A percentile compares a stretch with the other conserved stretches of the same genome.
phyloP scores from a whole-genome alignment of 352 stramenopile genomes.

The Pythium aristosporum region DNA sequence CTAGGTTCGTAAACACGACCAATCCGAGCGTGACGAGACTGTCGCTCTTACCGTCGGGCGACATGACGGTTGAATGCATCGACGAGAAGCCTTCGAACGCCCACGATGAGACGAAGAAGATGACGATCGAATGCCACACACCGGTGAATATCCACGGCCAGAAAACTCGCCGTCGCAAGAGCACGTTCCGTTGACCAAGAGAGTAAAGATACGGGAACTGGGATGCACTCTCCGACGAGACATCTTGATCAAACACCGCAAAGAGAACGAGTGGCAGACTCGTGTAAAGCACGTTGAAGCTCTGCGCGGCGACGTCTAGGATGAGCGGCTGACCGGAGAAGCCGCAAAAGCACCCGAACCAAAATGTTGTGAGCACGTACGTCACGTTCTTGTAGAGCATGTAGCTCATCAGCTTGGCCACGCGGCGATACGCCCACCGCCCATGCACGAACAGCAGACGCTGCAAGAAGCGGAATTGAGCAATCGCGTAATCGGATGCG shows the following conservation, averaged over 20 bases:
- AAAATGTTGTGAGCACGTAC: slow-evolving; percentile 82
- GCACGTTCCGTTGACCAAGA: slow-evolving; percentile 65
- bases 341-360: slow-evolving; percentile 77
- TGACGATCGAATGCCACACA: slow-evolving; percentile 80
- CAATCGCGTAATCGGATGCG: slow-evolving; percentile 91
- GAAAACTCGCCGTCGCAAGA: slow-evolving; percentile 63
- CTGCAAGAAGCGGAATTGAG: slow-evolving; percentile 93
- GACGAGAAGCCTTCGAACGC: slow-evolving; percentile 34
- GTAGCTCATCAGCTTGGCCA: slow-evolving; percentile 92
- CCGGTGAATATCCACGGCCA: slow-evolving; percentile 83
- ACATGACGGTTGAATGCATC: slow-evolving; percentile 35
- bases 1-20: slow-evolving; percentile 79
- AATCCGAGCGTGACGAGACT: slow-evolving; percentile 69
- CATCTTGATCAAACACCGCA: slow-evolving; percentile 75
- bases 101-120: slow-evolving; percentile 81
- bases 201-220: slow-evolving; percentile 69
- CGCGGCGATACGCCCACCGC: slow-evolving; percentile 90
- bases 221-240: slow-evolving; percentile 61
- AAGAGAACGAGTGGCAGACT: slow-evolving; percentile 75
- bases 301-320: slow-evolving; percentile 73
- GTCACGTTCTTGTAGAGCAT: slow-evolving; percentile 96
- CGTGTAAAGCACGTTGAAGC: slow-evolving; percentile 85
- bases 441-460: slow-evolving; percentile 92
- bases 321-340: slow-evolving; percentile 82
- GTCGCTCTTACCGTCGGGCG: slow-evolving; percentile 44